Evolutionary conservation across 306 rosid species (phyloP).

Genomic region (Cicer bijugum): DNA sequence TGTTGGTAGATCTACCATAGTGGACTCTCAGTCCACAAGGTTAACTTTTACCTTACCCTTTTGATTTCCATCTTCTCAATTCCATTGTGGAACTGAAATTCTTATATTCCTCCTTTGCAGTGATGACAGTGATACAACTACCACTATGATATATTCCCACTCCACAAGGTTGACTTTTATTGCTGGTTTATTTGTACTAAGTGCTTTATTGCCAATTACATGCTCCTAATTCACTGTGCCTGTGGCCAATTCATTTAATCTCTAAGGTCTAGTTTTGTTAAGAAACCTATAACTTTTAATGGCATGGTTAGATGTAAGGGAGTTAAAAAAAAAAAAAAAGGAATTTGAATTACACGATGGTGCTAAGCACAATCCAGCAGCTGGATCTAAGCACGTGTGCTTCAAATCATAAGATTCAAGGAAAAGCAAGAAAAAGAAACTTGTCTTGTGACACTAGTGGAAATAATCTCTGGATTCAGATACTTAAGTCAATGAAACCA

Average conservation of each 20-base stretch:
- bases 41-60: constrained; percentile 44
- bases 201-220: constrained; percentile 45
- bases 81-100: constrained; percentile 46
- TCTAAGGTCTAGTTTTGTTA: constrained; percentile 8
- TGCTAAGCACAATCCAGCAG: neutral
- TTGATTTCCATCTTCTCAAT: constrained; percentile 46
- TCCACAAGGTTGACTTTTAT: constrained; percentile 54
- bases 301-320: constrained; percentile 6
- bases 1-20: constrained; percentile 50
- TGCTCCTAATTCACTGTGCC: constrained; percentile 41
- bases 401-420: neutral
- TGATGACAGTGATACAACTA: constrained; percentile 49
- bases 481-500: neutral
- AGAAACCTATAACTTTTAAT: constrained; percentile 6
- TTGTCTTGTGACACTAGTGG: neutral
- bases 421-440: neutral
- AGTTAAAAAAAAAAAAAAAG: neutral
- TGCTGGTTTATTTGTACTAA: constrained; percentile 46
- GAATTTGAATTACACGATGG: neutral
- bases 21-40: constrained; percentile 61
- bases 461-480: no score
- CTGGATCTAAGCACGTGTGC: constrained; percentile 1
- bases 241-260: neutral
- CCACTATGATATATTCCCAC: constrained; percentile 54
- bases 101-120: constrained; percentile 58